A percentile compares a stretch with the other conserved stretches of the same genome.
Conservation (phyloP, 108 stramenopile species). For the Nannochloropsis gaditana region DNA sequence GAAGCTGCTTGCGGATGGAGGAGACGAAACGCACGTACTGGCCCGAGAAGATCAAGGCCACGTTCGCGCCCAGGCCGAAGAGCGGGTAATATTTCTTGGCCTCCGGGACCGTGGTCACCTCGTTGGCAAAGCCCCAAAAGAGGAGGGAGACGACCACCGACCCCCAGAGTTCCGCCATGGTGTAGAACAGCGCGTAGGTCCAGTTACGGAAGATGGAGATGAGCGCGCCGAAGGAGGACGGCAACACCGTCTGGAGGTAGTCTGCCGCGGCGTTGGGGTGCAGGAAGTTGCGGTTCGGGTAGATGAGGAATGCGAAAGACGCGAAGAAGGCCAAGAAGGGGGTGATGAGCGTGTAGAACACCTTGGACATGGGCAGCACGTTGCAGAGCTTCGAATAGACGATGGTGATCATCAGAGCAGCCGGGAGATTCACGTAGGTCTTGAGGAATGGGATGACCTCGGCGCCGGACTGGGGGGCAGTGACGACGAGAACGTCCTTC, state of each 20-base stretch:
- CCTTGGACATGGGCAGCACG: constrained; percentile 71
- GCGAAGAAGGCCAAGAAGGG: constrained; percentile 85
- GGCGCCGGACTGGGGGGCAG: constrained; percentile 70
- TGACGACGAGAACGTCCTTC: constrained; percentile 53
- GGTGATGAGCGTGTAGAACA: constrained; percentile 78
- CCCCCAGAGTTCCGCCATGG: constrained; percentile 98
- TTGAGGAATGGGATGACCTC: constrained; percentile 96
- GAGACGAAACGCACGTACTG: constrained; percentile 90
- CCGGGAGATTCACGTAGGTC: constrained; percentile 87
- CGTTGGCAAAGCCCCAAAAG: constrained; percentile 98
- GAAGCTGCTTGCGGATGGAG: constrained; percentile 62
- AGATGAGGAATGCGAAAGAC: constrained; percentile 74
- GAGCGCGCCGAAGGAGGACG: constrained; percentile 45
- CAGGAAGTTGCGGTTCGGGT: constrained; percentile 67
- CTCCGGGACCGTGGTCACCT: constrained; percentile 55
- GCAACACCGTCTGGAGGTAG: constrained; percentile 60
- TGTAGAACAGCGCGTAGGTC: constrained; percentile 92
- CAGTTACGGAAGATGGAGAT: constrained; percentile 66
- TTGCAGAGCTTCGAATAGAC: constrained; percentile 76
- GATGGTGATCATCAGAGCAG: constrained; percentile 69
- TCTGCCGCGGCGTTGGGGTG: constrained; percentile 86
- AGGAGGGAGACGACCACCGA: constrained; percentile 85
- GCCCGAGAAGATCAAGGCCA: constrained; percentile 88
- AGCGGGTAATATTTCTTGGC: constrained; percentile 86
- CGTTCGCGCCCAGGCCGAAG: constrained; percentile 90